Base-by-base conservation (phyloP, 2,329 filamentous ascomycete genomes). In the Nectriaceae sp. region DNA sequence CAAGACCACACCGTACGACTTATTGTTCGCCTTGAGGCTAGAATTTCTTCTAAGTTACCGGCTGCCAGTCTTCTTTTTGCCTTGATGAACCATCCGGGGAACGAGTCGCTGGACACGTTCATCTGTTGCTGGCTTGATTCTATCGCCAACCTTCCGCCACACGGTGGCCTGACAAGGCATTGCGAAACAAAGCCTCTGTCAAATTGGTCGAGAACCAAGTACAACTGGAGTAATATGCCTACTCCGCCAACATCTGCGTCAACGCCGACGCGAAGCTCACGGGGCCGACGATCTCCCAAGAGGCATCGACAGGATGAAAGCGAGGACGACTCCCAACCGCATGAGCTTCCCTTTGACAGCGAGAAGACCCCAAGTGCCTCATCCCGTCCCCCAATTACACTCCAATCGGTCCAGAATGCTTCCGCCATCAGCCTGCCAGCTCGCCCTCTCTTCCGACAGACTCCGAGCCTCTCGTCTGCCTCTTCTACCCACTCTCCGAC, bases 341-440 rank as follows among this genome's bases (percentile, higher is more conserved):
- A 36, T 16, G 33, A 36, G 8, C 8, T 11, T 16, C 8, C 8
- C n/a, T 11, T 11, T 16, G 33, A 36, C 33, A 36, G n/a, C 33
- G 33, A 36, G 33, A 36, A 16, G n/a, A 36, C 33, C 8, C 33
- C 16, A 10, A 36, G 33, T 16, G 33, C 33, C 24, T 36, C 33
- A 11, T 36, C 33, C 5, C 33, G n/a, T 11, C 8, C 33, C 33
- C 33, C 26, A 31, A 31, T 31, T 31, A 16, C 16, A 36, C 33
- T 36, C 11, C n/a, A 16, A 36, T 10, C 26, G 26, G 26, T 31
- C 26, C 15, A 31, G 26, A 31, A 31, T 31, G 26, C 26, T 31
- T 31, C 33, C 88, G 15, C 40, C 24, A 31, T 42, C 13, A 42
- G 24, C 21, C 22, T 42, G 21, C 40, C 40, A 4, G 40, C 40